These are phyloP conservation scores for Zygosaccharomyces pseudorouxii DNA, from an alignment of 805 yeast species.

Conservation along the genomic window DNA sequence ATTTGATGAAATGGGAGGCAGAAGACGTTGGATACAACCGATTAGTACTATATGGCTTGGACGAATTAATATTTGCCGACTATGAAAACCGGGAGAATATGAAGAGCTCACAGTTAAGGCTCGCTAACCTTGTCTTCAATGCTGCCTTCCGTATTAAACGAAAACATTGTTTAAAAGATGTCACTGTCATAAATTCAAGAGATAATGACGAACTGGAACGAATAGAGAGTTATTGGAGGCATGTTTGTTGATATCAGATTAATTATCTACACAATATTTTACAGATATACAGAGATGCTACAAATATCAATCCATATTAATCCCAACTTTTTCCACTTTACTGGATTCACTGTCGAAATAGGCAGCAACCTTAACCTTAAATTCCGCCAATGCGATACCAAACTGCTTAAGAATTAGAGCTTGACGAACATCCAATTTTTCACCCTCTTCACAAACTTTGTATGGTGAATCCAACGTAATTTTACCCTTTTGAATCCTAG, in stretches of 20 bases:
- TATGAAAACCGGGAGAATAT: constrained; percentile 1
- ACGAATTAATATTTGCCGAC: constrained; percentile 8
- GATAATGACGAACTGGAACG: constrained; percentile 8
- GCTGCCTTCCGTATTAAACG: constrained; percentile 23
- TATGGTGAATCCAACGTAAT: constrained; percentile 71
- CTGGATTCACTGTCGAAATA: constrained; percentile 63
- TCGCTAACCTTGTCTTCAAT: constrained; percentile 23
- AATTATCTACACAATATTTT: constrained; percentile 10
- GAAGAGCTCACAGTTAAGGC: constrained; percentile 13
- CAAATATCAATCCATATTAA: constrained; percentile 32
- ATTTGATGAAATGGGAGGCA: constrained; percentile 31
- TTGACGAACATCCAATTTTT: constrained; percentile 79
- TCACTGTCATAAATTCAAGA: constrained; percentile 12
- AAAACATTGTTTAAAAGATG: constrained; percentile 16
- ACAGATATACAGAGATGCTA: constrained; percentile 3
- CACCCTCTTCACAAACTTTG: constrained; percentile 75
- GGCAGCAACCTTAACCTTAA: constrained; percentile 75
- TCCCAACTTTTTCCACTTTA: constrained; percentile 31
- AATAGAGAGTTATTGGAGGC: constrained; percentile 29
- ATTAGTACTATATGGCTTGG: constrained; percentile 31
- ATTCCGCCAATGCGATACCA: constrained; percentile 91
- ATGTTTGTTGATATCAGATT: constrained; percentile 15
- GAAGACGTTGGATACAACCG: constrained; percentile 19
- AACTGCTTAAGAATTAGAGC: constrained; percentile 89
- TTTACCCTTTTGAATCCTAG: constrained; percentile 85